Base-by-base conservation (phyloP, 2,329 filamentous ascomycete genomes). In the Ophiosphaerella narmari region DNA sequence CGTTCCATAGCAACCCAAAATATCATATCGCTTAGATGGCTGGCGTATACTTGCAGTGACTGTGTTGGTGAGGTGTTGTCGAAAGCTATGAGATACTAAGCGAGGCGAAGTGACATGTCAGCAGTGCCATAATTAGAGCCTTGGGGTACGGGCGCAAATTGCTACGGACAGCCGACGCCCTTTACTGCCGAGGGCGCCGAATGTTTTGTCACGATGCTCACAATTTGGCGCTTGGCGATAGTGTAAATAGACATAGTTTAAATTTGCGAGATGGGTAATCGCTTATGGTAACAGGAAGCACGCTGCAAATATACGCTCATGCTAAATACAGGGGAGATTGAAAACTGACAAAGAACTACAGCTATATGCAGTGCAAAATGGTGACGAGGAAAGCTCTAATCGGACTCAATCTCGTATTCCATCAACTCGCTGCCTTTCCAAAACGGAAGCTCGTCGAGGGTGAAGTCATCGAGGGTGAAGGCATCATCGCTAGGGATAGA, bases 401-500 rank as follows among this genome's bases (percentile, higher is more conserved):
- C 64, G 38, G 50, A 66, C 13, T 63, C 63, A 43, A 54, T 58
- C 36, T 61, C 62, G 18, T 67, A 42, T 2, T 68, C 66, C 59
- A 68, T 69, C 31, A 50, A 54, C 26, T 58, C 59, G 21, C 65
- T 62, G 18, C 62, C 59, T 45, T 64, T 60, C 66, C 70, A 75
- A 38, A 74, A 74, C 0, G 73, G 71, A 12, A 74, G 59, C 40
- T 73, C 66, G 38, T 73, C 70, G 34, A 74, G 57, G 2, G 67
- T 71, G 46, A 72, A 29, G 26, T 29, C 26, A 29, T 29, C 26
- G 11, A 74, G 57, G 2, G 67, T 71, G 44, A 72, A 71, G 4
- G 65, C 70, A 35, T 73, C 71, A 44, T 74, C 72, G 24, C 71
- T 73, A 8, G 68, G 70, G 32, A 72, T 69, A 4, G 70, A 73